Base-by-base conservation (phyloP, 208 protist species). In the Acanthamoeba triangularis region DNA sequence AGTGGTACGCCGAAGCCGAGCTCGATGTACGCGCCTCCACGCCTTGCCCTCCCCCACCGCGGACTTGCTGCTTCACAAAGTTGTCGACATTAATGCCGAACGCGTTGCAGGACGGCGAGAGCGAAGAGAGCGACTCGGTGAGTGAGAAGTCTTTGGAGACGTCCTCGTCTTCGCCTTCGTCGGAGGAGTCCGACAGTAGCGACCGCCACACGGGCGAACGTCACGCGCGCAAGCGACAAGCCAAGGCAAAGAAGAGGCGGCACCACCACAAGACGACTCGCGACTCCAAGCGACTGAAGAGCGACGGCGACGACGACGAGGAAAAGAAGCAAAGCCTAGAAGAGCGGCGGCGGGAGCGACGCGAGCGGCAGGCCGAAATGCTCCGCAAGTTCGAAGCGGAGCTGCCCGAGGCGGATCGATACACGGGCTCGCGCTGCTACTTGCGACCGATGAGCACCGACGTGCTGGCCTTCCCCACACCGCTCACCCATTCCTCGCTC, bases 341-440 rank as follows among this genome's bases (percentile, higher is more conserved):
- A 72, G 30, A 72, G 30, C 28, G 65, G 35, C 65, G 65, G 65
- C 28, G 10, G 30, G 65, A 72, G 30, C 65, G 65, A 30, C 65
- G 74, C 37, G 74, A 28, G 14, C 30, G 30, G 23, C 33, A 49
- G 25, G 35, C 74, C 44, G 44, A 84, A 23, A 7, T n/a, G 41
- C 35, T 52, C 8, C 35, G 74, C 20, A 28, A 49, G 74, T 44
- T 54, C 8, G 74, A 44, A 28, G 44, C 20, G 2, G 44, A n/a
- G 74, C 41, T 84, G 35, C 74, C 74, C 35, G 74, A 84, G 23
- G 23, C 74, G 13, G 74, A 84, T n/a, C 33, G 63, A 20, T 92
- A 92, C 63, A 92, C 85, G 47, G 85, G 35, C 8, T 92, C 85
- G 85, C 30, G 63, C 13, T 92, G 85, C 6, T 74, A 63, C 85